These are phyloP conservation scores for Tricholomella constricta DNA, from an alignment of 768 basidiomycete species.

Conservation along the genomic window DNA sequence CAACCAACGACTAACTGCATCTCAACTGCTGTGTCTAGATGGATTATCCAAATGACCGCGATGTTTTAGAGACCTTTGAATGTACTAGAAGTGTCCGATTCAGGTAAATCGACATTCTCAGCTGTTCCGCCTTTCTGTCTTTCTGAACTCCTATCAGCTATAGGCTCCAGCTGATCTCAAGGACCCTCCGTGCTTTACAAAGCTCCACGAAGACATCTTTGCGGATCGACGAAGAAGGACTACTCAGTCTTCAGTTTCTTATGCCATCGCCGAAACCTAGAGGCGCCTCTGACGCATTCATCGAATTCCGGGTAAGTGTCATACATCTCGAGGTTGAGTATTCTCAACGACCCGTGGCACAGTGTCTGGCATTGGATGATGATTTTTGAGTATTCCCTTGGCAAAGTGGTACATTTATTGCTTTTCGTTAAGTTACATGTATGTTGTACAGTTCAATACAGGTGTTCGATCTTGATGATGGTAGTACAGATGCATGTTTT, in stretches of 20 bases:
- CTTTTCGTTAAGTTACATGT: too few relatives aligned
- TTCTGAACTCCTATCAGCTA: conserved; percentile 55
- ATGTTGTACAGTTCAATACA: too few relatives aligned
- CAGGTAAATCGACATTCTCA: conserved; percentile 48
- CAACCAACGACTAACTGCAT: not conserved
- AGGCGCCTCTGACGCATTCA: conserved; percentile 60
- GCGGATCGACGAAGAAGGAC: conserved; percentile 79
- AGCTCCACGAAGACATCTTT: conserved; percentile 87
- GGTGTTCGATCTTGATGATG: too few relatives aligned
- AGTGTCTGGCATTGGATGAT: conserved; percentile 50
- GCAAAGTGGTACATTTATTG: not conserved
- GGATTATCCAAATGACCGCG: conserved; percentile 93
- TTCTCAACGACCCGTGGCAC: not conserved
- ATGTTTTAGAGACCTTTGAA: conserved; percentile 90
- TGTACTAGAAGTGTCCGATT: conserved; percentile 68
- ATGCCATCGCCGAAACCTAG: conserved; percentile 62
- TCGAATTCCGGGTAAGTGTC: conserved; percentile 81
- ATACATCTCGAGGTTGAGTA: not conserved
- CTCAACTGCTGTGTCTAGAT: conserved; percentile 51
- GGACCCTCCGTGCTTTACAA: conserved; percentile 73
- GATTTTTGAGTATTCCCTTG: conserved; percentile 15
- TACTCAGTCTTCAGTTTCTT: conserved; percentile 88
- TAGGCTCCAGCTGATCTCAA: conserved; percentile 74
- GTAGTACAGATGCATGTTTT: too few relatives aligned
- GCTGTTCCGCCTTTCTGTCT: not conserved